Evolutionary conservation across 345 rosid genomes (phyloP).

Genomic region (Sisymbrium altissimum): DNA sequence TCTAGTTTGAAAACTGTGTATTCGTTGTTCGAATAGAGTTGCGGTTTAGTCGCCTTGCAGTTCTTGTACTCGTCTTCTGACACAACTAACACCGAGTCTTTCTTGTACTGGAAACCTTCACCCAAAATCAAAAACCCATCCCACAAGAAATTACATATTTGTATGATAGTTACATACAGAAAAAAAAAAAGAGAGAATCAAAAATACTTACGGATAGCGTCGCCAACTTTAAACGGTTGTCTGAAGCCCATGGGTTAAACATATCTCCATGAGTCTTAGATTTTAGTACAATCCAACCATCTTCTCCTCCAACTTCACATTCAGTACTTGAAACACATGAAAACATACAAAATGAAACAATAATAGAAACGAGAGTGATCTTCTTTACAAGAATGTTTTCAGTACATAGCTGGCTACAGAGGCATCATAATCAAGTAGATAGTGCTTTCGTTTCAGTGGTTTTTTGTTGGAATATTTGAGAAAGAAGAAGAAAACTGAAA

Average conservation of each 20-base stretch:
- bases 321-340: conserved; percentile 36
- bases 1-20: conserved; percentile 42
- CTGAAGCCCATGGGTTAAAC: conserved; percentile 80
- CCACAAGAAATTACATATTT: no score
- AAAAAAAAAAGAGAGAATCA: neutral
- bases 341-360: conserved; percentile 13
- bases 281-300: conserved; percentile 63
- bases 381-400: no score
- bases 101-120: conserved; percentile 50
- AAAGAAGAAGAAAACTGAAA: no score
- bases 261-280: conserved; percentile 37
- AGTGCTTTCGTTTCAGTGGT: no score
- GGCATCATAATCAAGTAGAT: no score
- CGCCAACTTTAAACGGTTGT: conserved; percentile 65
- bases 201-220: conserved; percentile 51
- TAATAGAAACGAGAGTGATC: neutral
- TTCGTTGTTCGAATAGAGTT: conserved; percentile 54
- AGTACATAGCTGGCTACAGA: no score
- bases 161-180: neutral
- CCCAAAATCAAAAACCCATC: no score
- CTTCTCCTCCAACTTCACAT: conserved; percentile 56
- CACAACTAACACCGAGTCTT: conserved; percentile 58
- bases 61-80: conserved; percentile 60
- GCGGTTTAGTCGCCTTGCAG: conserved; percentile 48
- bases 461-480: no score